These are phyloP conservation scores for Blastobotrys americana DNA, from an alignment of 805 yeast genomes.

Conservation along the genomic window DNA sequence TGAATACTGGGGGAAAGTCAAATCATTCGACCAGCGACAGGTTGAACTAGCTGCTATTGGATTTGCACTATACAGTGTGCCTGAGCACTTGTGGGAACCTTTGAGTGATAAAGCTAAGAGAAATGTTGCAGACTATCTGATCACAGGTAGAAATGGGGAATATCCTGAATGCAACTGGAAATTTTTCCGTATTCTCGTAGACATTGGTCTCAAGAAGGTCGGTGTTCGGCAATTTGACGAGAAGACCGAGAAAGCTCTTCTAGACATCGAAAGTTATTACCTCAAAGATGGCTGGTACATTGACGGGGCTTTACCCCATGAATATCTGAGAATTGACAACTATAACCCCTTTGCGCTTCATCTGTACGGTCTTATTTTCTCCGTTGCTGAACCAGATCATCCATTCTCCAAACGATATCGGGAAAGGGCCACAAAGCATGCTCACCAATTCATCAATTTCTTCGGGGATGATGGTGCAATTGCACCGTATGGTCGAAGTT, in stretches of 20 bases:
- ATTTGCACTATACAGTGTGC: conserved; percentile 23
- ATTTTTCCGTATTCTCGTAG: conserved; percentile 28
- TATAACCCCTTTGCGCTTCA: conserved; percentile 32
- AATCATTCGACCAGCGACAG: conserved; percentile 19
- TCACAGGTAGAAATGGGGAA: conserved; percentile 16
- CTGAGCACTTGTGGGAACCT: conserved; percentile 29
- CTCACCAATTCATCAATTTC: conserved; percentile 23
- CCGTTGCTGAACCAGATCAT: conserved; percentile 16
- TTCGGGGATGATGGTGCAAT: conserved; percentile 21
- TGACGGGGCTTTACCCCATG: conserved; percentile 22
- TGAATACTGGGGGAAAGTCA: conserved; percentile 29
- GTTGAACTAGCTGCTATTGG: conserved; percentile 31
- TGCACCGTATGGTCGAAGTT: conserved; percentile 24
- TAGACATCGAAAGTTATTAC: conserved; percentile 23
- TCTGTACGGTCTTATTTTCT: conserved; percentile 26
- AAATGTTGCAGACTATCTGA: conserved; percentile 20
- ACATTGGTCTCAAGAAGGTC: conserved; percentile 24
- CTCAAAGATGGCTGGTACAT: conserved; percentile 31
- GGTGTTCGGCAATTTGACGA: conserved; percentile 18
- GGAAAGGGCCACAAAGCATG: conserved; percentile 20
- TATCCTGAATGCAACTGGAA: conserved; percentile 27
- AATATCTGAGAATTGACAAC: conserved; percentile 23
- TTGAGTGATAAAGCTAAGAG: conserved; percentile 18
- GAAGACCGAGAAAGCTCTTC: conserved; percentile 18
- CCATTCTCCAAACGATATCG: background rate